Evolutionary conservation across 805 yeast genomes (phyloP), one percentile per base, ranked within the genome.

Genomic region (Metschnikowia bowlesiae): DNA sequence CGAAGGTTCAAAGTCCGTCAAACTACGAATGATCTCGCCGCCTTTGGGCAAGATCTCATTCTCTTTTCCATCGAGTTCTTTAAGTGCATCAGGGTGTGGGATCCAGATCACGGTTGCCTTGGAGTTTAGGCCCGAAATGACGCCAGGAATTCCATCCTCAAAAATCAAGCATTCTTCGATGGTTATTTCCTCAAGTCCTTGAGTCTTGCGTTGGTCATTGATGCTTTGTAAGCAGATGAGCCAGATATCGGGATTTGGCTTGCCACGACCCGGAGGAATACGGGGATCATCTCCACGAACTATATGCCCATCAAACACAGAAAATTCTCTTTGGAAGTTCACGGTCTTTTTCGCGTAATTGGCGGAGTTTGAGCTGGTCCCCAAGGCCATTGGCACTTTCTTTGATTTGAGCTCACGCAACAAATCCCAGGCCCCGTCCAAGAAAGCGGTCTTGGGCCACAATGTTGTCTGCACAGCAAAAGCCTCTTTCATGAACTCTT

Each of bases 101-200:
- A 91, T 86, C 99, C 98, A 94, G 44, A 92, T 78, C n/a, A 92
- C 96, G 48, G 76, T 77, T 11, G 89, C 87, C 9, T 90, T 91
- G 34, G 96, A 89, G 14, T 87, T 83, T 49, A 78, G 79, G 11
- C 96, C 99, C 3, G 96, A 85, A 14, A 73, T 62, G 22, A 92
- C 92, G 2, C 99, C 99, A 0, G 96, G 91, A 40, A 90, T 74
- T 2, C 97, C 98, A 68, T 94, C 99, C 72, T 94, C 99, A 67
- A 94, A 94, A 1, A 94, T 86, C 32, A 94, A 66, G 60, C 96
- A 87, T 61, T 94, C 96, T 32, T 81, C 83, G 4, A 92, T 86
- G 48, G 65, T 61, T 52, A 92, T 85, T 34, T 69, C 70, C 1
- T 65, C 73, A 28, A 70, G 64, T 2, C 75, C 79, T 2, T 67